Base-by-base conservation (phyloP, 495 filamentous ascomycete species). In the Neurospora tetrasperma region DNA sequence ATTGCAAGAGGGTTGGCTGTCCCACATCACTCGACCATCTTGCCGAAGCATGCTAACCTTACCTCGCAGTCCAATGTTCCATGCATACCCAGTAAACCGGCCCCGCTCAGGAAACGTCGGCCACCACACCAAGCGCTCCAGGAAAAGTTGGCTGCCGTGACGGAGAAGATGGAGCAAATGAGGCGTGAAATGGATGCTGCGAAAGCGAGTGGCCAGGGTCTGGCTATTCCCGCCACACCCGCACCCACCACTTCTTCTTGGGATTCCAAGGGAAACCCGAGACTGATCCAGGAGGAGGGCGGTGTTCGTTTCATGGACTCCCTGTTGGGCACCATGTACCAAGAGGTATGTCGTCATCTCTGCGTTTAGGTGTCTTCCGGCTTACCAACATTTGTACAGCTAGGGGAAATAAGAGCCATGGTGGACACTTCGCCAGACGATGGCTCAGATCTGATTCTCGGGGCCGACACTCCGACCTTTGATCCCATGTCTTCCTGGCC, bases 401-500 rank as follows among this genome's bases (percentile, higher is more conserved):
- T 86, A 59, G 79, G 80, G 71, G 82, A 81, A 48, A 86, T 86
- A 82, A 80, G 83, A 48, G 77, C 84, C 54, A 85, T 86, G 69
- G 71, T 86, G 71, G 83, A 83, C 20, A 73, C 75, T 74, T 75
- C 76, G n/a, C 79, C 83, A 20, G 83, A 85, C 71, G 81, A 79
- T 59, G 81, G 84, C 70, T 79, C 79, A 40, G 81, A 80, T n/a
- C 68, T 85, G 35, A 39, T 86, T 38, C 71, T 83, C 31, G 76
- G 76, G 14, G 74, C 71, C 66, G 79, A 80, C 42, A 70, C 71
- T 8, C 74, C 80, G 20, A 72, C 77, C 40, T 70, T 78, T 8
- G 78, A 78, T 44, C 38, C 80, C 18, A 80, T 83, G 76, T 76
- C 79, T 41, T 80, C 91, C 11, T 91, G 93, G 82, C 91, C 91